A percentile compares a stretch with the other conserved stretches of the same genome.
phyloP scores from a whole-genome alignment of 139 green algal species.

The Pseudopediastrum boryanum region DNA sequence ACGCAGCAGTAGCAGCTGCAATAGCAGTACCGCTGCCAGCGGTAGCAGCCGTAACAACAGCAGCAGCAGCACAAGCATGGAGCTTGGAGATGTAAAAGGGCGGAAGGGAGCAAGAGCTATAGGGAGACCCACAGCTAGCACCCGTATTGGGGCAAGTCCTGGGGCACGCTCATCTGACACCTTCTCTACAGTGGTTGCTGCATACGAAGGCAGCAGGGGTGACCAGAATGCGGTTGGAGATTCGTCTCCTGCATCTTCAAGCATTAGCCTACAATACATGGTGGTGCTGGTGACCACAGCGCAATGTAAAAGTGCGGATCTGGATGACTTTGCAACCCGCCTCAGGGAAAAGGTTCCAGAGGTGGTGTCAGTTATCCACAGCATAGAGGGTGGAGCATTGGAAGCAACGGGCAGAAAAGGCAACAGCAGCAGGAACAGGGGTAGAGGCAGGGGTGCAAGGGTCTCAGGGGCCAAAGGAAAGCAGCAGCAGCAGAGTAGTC shows the following conservation, averaged over 20 bases:
- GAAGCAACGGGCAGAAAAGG: not conserved
- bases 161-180: too few relatives aligned
- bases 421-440: not conserved
- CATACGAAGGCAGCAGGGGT: not conserved
- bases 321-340: conserved; percentile 23
- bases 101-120: not conserved
- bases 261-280: not conserved
- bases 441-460: not conserved
- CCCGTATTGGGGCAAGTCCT: not conserved
- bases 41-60: conserved; percentile 7
- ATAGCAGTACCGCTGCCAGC: not conserved
- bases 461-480: not conserved
- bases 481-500: not conserved
- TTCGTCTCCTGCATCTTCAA: not conserved
- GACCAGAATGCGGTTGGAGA: not conserved
- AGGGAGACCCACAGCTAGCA: not conserved
- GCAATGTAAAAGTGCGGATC: not conserved
- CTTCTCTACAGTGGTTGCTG: not conserved
- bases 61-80: not conserved
- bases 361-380: conserved; percentile 24
- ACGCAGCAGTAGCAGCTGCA: not conserved
- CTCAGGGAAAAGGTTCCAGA: conserved; percentile 13
- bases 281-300: not conserved
- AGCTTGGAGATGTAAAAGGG: not conserved
- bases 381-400: not conserved